Evolutionary conservation across 257 asterid genomes (phyloP).

Genomic region (Scutellaria minor): DNA sequence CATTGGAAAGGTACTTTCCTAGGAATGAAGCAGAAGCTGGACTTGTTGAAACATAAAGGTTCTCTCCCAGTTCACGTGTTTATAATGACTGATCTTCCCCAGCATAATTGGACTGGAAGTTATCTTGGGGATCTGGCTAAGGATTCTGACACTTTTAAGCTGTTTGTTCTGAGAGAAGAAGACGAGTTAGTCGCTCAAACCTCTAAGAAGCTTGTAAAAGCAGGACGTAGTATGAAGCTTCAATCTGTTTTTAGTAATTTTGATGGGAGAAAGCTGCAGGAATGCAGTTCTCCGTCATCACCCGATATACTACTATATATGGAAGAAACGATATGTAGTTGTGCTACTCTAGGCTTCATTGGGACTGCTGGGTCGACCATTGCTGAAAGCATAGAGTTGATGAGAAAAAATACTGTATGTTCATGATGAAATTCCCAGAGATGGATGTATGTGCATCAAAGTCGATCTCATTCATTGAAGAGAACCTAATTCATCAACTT

Average conservation of each 20-base stretch:
- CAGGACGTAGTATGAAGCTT: constrained; percentile 41
- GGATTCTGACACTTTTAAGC: constrained; percentile 57
- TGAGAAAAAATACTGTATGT: constrained; percentile 64
- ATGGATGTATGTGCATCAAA: constrained; percentile 12
- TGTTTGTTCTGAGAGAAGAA: constrained; percentile 56
- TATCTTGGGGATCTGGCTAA: constrained; percentile 69
- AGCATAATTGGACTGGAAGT: constrained; percentile 69
- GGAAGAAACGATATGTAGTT: constrained; percentile 81
- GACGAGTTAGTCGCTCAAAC: constrained; percentile 62
- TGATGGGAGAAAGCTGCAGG: constrained; percentile 35
- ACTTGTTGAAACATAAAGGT: constrained; percentile 55
- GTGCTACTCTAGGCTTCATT: constrained; percentile 88
- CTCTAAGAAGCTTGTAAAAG: constrained; percentile 52
- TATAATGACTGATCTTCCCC: constrained; percentile 92
- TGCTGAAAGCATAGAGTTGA: constrained; percentile 69
- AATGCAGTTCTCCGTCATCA: constrained; percentile 49
- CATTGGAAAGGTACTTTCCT: constrained; percentile 68
- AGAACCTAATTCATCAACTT: constrained; percentile 15
- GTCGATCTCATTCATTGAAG: constrained; percentile 17
- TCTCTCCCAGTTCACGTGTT: constrained; percentile 73
- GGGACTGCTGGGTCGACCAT: constrained; percentile 96
- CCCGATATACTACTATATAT: constrained; percentile 65
- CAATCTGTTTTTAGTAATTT: constrained; percentile 37
- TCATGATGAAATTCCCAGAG: constrained; percentile 29
- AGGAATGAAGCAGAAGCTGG: constrained; percentile 61